Evolutionary conservation across 129 eudicot genomes (phyloP).

Genomic region (Saposhnikovia divaricata): DNA sequence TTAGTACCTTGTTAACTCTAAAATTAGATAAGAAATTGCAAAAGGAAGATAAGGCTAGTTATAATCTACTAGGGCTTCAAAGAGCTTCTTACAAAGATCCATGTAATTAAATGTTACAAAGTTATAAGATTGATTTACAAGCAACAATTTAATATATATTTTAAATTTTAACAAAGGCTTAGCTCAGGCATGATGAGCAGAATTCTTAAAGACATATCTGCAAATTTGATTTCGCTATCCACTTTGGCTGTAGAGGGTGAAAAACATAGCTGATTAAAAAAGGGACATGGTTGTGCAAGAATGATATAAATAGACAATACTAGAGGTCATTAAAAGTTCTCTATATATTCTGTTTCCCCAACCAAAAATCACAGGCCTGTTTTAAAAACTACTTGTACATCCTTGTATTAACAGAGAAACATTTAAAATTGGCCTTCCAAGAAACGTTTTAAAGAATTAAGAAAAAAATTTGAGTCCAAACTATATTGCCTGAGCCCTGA

Average conservation of each 20-base stretch:
- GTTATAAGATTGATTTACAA: not conserved
- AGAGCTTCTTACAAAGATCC: not conserved
- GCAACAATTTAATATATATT: not conserved
- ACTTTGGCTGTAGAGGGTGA: not conserved
- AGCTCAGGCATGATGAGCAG: no score
- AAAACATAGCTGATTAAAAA: not conserved
- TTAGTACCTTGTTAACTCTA: not conserved
- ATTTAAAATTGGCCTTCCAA: not conserved
- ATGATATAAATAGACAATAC: not conserved
- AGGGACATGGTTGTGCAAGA: not conserved
- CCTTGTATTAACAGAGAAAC: not conserved
- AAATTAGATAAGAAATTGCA: not conserved
- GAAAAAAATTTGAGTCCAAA: not conserved
- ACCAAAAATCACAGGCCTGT: not conserved
- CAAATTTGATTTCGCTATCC: not conserved
- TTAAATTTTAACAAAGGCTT: not conserved
- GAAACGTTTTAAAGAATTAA: not conserved
- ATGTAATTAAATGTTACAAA: no score
- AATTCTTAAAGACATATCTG: not conserved
- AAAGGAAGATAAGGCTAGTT: not conserved
- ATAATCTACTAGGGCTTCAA: not conserved
- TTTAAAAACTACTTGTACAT: not conserved
- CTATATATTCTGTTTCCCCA: not conserved
- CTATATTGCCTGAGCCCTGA: not conserved
- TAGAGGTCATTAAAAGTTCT: not conserved